phyloP scores from a whole-genome alignment of 768 basidiomycete genomes.

The Gloeophyllum trabeum region DNA sequence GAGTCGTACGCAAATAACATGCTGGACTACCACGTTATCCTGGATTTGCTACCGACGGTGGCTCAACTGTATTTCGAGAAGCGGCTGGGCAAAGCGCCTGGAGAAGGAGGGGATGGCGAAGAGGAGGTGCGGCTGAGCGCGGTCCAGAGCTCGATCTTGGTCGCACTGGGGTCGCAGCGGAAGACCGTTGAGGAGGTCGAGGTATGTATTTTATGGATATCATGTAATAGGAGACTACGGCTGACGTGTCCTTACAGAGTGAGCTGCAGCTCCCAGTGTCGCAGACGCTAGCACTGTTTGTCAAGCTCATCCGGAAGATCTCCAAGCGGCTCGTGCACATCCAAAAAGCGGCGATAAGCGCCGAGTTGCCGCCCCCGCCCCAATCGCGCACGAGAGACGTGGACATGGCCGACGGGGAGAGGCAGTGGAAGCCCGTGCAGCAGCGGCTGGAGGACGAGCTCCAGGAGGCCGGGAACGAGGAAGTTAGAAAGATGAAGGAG shows the following conservation, averaged over 20 bases:
- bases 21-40: conserved; percentile 92
- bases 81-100: conserved; percentile 23
- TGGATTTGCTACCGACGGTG: conserved; percentile 80
- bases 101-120: conserved; percentile 18
- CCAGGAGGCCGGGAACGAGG: conserved; percentile 59
- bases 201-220: conserved; percentile 32
- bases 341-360: conserved; percentile 67
- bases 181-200: conserved; percentile 87
- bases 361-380: conserved; percentile 39
- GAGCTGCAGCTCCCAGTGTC: conserved; percentile 81
- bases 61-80: conserved; percentile 80
- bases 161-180: conserved; percentile 82
- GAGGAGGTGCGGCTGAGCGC: conserved; percentile 64
- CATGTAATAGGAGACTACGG: not conserved
- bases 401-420: conserved; percentile 4
- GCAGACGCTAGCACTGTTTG: conserved; percentile 83
- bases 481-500: conserved; percentile 39
- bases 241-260: conserved; percentile 27
- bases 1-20: conserved; percentile 93
- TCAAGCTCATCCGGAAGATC: conserved; percentile 82
- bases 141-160: conserved; percentile 84
- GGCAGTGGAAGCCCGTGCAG: conserved; percentile 16
- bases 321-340: conserved; percentile 64
- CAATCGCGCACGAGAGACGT: conserved; percentile 14
- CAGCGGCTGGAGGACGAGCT: conserved; percentile 20